Percentiles rank a stretch among this genome's conserved stretches.
These are phyloP conservation scores for Cystofilobasidium macerans DNA, from an alignment of 768 basidiomycete genomes.

Conservation along the genomic window DNA sequence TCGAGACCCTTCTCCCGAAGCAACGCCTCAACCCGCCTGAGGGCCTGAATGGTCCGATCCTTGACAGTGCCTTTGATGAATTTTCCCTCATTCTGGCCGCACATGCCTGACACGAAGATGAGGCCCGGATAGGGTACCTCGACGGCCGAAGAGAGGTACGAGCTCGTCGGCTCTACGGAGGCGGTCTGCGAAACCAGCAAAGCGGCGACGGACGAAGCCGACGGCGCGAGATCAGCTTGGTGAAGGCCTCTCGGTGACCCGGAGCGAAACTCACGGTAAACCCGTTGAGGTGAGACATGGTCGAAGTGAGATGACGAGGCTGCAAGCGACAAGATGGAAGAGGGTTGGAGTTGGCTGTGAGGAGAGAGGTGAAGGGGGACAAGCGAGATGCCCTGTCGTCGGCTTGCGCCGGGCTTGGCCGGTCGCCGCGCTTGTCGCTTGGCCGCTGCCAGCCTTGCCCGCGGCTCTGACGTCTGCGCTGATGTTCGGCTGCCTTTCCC, in stretches of 20 bases:
- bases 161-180: neutral
- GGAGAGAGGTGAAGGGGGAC: neutral
- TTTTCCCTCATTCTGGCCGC: slow-evolving; percentile 13
- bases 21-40: slow-evolving; percentile 14
- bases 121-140: slow-evolving; percentile 5
- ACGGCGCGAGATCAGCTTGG: neutral
- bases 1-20: slow-evolving; percentile 17
- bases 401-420: no score
- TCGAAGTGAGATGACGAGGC: neutral
- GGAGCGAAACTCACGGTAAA: neutral
- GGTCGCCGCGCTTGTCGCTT: no score
- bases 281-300: neutral
- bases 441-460: no score
- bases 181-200: neutral
- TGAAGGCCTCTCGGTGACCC: neutral
- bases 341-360: neutral
- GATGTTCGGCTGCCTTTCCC: no score
- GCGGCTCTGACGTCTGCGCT: no score
- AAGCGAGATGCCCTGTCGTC: neutral
- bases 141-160: slow-evolving; percentile 20
- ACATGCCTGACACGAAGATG: slow-evolving; percentile 15
- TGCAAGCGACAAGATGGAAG: neutral
- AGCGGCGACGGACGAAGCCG: no score
- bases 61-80: slow-evolving; percentile 17
- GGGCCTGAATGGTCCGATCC: slow-evolving; percentile 16